Conservation (phyloP, 148 eudicot species). For the Persicaria maculosa region DNA sequence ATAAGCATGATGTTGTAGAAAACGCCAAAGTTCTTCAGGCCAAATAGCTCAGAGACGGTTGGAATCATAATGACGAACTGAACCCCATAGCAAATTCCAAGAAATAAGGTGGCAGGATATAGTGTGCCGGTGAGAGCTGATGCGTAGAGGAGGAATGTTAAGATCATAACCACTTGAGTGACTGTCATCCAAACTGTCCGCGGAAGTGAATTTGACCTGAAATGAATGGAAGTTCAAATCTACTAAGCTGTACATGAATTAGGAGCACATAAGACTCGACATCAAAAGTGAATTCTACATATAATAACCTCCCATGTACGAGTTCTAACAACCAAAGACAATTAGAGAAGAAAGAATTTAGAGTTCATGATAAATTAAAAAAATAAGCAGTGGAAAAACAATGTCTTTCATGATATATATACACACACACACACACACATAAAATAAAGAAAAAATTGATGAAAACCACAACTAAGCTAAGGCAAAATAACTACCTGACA, state of each 20-base stretch:
- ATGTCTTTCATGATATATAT: not conserved
- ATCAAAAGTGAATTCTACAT: not conserved
- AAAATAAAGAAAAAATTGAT: not conserved
- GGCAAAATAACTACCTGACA: constrained; percentile 43
- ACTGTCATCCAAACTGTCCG: constrained; percentile 84
- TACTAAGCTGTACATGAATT: not conserved
- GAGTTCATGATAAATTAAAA: not conserved
- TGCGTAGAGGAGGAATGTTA: constrained; percentile 66
- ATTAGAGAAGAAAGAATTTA: not conserved
- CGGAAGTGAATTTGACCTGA: constrained; percentile 68
- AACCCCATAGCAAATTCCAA: constrained; percentile 85
- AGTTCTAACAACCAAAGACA: too few species aligned
- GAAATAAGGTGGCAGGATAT: constrained; percentile 62
- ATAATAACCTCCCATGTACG: not conserved
- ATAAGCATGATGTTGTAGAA: constrained; percentile 81
- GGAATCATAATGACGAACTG: constrained; percentile 93
- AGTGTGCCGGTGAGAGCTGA: constrained; percentile 67
- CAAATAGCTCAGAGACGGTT: constrained; percentile 86
- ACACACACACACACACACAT: not conserved
- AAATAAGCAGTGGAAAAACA: not conserved
- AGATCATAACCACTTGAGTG: constrained; percentile 63
- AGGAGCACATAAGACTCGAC: too few species aligned
- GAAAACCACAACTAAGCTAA: not conserved
- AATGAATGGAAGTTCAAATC: constrained; percentile 4
- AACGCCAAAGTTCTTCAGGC: constrained; percentile 77